Evolutionary conservation across 495 filamentous ascomycete genomes (phyloP).

Genomic region (Tuber borchii): DNA sequence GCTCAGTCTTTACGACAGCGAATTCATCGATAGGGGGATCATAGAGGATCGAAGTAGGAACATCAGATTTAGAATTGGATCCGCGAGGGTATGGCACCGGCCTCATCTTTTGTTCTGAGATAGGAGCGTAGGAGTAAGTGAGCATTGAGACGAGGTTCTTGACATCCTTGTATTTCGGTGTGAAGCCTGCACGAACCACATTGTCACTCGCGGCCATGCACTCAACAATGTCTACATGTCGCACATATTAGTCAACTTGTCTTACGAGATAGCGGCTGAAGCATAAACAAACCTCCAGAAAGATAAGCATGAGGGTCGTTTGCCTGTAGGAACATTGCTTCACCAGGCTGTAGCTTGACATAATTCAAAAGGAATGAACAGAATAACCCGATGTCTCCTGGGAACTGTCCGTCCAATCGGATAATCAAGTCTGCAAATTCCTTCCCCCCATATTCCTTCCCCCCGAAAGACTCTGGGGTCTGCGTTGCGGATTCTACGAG

Average conservation of each 20-base stretch:
- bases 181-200: conserved; percentile 93
- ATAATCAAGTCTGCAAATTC: conserved; percentile 69
- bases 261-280: not conserved
- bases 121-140: conserved; percentile 89
- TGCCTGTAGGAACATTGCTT: conserved; percentile 92
- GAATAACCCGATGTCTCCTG: conserved; percentile 68
- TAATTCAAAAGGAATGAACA: conserved; percentile 79
- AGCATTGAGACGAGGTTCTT: conserved; percentile 83
- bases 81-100: conserved; percentile 70
- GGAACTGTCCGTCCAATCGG: conserved; percentile 70
- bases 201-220: conserved; percentile 99
- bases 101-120: conserved; percentile 85
- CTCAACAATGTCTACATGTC: conserved; percentile 72
- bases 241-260: not conserved
- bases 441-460: conserved; percentile 54
- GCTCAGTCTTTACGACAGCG: conserved; percentile 72
- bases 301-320: conserved; percentile 97
- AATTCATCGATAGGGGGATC: conserved; percentile 98
- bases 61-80: conserved; percentile 43
- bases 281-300: conserved; percentile 52
- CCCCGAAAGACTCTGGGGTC: conserved; percentile 57
- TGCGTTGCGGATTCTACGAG: conserved; percentile 66
- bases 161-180: conserved; percentile 97
- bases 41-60: conserved; percentile 58
- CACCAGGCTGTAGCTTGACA: conserved; percentile 70